A percentile compares a stretch with the other conserved stretches of the same genome.
Conservation (phyloP, 805 yeast genomes). For the Starmerella tilneyi region DNA sequence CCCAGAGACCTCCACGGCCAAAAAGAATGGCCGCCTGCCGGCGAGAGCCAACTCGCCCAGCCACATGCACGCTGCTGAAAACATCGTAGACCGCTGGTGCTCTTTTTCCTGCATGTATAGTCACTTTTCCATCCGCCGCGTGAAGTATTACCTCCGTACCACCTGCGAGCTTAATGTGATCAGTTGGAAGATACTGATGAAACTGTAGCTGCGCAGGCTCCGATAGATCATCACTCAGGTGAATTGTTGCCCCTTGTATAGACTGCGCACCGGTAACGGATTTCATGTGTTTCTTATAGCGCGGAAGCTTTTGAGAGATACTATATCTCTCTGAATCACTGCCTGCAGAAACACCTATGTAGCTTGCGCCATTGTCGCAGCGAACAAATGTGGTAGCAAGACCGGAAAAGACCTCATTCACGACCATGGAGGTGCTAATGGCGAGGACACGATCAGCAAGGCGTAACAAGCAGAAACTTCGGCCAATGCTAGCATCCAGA, state of each 20-base stretch:
- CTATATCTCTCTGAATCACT: neutral
- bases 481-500: conserved; percentile 3
- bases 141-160: neutral
- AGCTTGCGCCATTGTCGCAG: neutral
- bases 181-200: neutral
- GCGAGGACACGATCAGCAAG: neutral
- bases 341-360: neutral
- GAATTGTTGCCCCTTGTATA: neutral
- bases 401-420: neutral
- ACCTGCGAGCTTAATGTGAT: neutral
- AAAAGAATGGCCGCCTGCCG: neutral
- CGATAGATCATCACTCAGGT: neutral
- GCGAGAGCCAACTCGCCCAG: neutral
- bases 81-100: neutral
- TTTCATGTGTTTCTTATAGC: no score
- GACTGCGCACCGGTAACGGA: neutral
- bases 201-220: neutral
- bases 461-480: neutral
- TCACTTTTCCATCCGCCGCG: neutral
- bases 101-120: neutral
- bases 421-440: neutral
- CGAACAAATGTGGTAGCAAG: neutral
- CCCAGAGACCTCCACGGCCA: neutral
- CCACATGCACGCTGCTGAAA: neutral
- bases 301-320: neutral